Conservation (phyloP, 768 basidiomycete genomes). For the Hericium erinaceus region DNA sequence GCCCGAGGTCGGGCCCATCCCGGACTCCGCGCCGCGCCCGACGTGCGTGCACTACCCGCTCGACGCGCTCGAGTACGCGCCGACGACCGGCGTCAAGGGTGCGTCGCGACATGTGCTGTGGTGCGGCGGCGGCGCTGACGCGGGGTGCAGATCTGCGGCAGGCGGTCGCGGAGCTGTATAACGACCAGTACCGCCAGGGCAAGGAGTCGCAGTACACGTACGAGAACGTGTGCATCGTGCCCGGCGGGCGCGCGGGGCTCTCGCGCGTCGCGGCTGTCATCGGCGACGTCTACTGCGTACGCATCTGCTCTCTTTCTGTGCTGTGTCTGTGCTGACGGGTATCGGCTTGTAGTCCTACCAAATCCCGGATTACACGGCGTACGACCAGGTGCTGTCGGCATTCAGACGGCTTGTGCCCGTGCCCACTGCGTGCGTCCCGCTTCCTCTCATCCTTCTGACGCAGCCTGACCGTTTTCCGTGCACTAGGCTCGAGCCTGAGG, state of each 20-base stretch:
- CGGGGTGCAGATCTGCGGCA: constrained; percentile 59
- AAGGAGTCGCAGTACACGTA: constrained; percentile 80
- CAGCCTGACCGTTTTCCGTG: not conserved
- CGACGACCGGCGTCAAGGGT: constrained; percentile 88
- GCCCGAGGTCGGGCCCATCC: constrained; percentile 81
- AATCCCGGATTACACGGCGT: constrained; percentile 87
- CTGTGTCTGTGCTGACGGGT: too few relatives aligned
- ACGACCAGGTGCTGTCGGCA: constrained; percentile 74
- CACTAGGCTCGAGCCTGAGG: constrained; percentile 28
- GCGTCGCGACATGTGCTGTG: constrained; percentile 1
- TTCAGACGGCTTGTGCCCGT: constrained; percentile 89
- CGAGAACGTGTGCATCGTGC: constrained; percentile 93
- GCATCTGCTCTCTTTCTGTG: constrained; percentile 3
- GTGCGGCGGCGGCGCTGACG: not conserved
- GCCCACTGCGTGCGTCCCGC: constrained; percentile 63
- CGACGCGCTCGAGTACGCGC: constrained; percentile 83
- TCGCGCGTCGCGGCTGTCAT: constrained; percentile 89
- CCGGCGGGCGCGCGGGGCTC: constrained; percentile 85
- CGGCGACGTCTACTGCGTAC: constrained; percentile 77
- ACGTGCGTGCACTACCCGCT: constrained; percentile 52
- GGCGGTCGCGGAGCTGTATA: constrained; percentile 87
- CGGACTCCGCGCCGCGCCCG: constrained; percentile 61
- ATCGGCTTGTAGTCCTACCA: constrained; percentile 57
- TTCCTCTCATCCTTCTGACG: not conserved
- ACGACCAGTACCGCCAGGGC: constrained; percentile 74